Base-by-base conservation (phyloP, 306 rosid genomes). In the Vigna unguiculata region DNA sequence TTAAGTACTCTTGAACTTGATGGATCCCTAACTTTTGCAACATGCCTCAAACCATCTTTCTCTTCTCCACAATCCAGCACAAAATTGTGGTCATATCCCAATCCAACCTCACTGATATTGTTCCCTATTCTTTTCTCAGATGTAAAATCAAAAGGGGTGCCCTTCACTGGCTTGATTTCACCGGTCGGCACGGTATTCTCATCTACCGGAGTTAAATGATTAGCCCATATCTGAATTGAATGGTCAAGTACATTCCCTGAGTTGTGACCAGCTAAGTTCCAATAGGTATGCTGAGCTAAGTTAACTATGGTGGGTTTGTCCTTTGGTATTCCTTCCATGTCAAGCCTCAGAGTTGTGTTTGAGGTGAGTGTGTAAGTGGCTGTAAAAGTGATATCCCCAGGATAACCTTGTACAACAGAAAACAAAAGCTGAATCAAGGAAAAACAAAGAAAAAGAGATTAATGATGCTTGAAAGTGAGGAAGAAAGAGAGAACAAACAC, bases 251-350 rank as follows among this genome's bases (percentile, higher is more conserved):
- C 49, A n/a, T 87, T 70, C 43, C 97, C 93, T 0, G 90, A 85
- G 85, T 60, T 83, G 85, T 94, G 97, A 57, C 97, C 98, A 19
- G 97, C 96, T 70, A 94, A 85, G 85, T 94, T 93, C 97, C 96
- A 93, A 83, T 93, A 93, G 17, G 97, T 89, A 75, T 93, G 98
- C 66, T 93, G 98, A 71, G 95, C 98, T 82, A 95, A 85, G 88
- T 86, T 92, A 66, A 93, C 80, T 2, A 87, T 84, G 43, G 99
- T 95, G 38, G 97, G 77, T 85, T 92, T 95, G 88, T 90, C 82
- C 84, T 86, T 86, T 9, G 96, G 86, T 78, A 89, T 87, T 75
- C 93, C 99, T 84, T 95, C 97, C 97, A 95, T 95, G 85, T 90
- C 97, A 67, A 95, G 99, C 82, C 87, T 89, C 84, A 95, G 20